Conservation (phyloP, 306 rosid genomes). For the Casuarina equisetifolia region DNA sequence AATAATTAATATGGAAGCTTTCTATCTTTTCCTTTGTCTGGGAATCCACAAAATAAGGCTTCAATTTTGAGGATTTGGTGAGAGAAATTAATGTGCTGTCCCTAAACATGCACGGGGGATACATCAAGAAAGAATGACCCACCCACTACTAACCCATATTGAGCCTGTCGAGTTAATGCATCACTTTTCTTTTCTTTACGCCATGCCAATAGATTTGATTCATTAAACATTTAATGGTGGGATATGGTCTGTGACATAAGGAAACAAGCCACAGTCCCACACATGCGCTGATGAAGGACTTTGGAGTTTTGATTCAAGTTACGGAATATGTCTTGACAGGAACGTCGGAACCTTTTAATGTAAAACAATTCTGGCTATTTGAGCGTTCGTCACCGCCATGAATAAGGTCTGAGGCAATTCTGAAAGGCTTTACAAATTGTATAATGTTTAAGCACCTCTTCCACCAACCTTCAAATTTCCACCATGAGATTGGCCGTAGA, state of each 20-base stretch:
- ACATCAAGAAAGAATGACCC: constrained; percentile 29
- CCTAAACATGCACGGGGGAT: constrained; percentile 14
- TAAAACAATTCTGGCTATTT: constrained; percentile 22
- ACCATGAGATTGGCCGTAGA: background rate
- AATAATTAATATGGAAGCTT: constrained; percentile 33
- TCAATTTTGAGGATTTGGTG: constrained; percentile 26
- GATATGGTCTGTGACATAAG: background rate
- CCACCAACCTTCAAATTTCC: background rate
- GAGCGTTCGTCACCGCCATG: constrained; percentile 24
- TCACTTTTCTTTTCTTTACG: constrained; percentile 1
- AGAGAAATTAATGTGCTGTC: constrained; percentile 29
- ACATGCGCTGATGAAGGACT: constrained; percentile 10
- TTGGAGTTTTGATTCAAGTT: constrained; percentile 20
- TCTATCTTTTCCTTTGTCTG: constrained; percentile 18
- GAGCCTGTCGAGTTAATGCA: constrained; percentile 26
- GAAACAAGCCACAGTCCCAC: background rate
- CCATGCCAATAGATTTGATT: constrained; percentile 46
- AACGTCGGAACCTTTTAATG: constrained; percentile 27
- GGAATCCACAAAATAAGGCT: constrained; percentile 27
- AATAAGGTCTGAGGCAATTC: constrained; percentile 19
- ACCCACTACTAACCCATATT: constrained; percentile 34
- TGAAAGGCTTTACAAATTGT: too few relatives aligned
- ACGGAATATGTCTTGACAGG: constrained; percentile 42
- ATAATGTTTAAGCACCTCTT: too few relatives aligned
- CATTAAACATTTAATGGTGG: constrained; percentile 25